A percentile compares a stretch with the other conserved stretches of the same genome.
Conservation (phyloP, 306 rosid genomes). For the Hippophae gyantsensis region DNA sequence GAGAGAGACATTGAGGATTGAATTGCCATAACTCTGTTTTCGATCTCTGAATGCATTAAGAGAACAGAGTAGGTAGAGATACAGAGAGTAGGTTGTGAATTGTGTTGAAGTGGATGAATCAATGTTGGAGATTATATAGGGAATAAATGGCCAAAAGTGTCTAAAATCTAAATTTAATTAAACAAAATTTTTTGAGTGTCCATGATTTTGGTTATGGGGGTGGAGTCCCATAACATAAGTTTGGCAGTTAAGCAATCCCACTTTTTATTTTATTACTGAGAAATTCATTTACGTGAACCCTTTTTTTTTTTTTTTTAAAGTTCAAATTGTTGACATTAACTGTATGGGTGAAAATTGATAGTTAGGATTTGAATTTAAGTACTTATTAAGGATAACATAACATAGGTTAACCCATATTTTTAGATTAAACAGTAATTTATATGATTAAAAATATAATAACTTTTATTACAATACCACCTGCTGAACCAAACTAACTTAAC, state of each 20-base stretch:
- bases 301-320: too few relatives aligned
- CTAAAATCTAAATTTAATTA: constrained; percentile 10
- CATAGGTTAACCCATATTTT: too few relatives aligned
- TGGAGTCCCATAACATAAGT: constrained; percentile 17
- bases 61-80: constrained; percentile 10
- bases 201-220: constrained; percentile 18
- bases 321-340: too few relatives aligned
- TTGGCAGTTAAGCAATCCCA: constrained; percentile 19
- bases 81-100: not conserved
- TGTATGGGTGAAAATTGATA: too few relatives aligned
- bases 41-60: not conserved
- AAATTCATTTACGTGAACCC: not conserved
- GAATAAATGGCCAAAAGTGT: constrained; percentile 18
- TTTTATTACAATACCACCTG: too few relatives aligned
- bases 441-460: too few relatives aligned
- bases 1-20: constrained; percentile 25
- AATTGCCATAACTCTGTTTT: constrained; percentile 40
- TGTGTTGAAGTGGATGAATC: constrained; percentile 30
- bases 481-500: too few relatives aligned
- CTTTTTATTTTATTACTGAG: not conserved
- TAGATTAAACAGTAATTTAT: too few relatives aligned
- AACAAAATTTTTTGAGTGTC: constrained; percentile 6
- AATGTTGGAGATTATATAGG: constrained; percentile 34
- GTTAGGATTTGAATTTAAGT: too few relatives aligned
- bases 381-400: too few relatives aligned